Evolutionary conservation across 768 basidiomycete genomes (phyloP).

Genomic region (Tremella yokohamensis): DNA sequence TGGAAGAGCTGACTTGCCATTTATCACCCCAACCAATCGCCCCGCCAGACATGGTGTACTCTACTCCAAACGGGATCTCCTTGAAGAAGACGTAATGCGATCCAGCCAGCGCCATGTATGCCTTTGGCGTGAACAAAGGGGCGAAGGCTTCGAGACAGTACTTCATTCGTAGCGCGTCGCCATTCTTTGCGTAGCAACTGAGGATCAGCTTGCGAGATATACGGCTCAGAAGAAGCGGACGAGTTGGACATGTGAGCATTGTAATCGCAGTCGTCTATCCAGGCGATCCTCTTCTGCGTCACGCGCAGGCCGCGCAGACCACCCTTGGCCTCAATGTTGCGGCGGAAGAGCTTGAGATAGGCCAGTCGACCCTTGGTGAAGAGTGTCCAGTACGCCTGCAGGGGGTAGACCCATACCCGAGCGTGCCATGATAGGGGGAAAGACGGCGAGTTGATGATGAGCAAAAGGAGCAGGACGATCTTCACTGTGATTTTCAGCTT

Average conservation of each 20-base stretch:
- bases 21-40: constrained; percentile 51
- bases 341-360: constrained; percentile 35
- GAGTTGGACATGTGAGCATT: constrained; percentile 45
- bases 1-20: constrained; percentile 40
- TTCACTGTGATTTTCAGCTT: constrained; percentile 27
- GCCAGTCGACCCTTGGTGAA: constrained; percentile 30
- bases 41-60: constrained; percentile 47
- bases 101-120: constrained; percentile 39
- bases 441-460: constrained; percentile 39
- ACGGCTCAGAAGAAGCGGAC: constrained; percentile 17
- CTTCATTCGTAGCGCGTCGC: constrained; percentile 35
- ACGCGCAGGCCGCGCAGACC: constrained; percentile 25
- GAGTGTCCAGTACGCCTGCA: constrained; percentile 30
- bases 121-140: constrained; percentile 33
- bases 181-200: constrained; percentile 39
- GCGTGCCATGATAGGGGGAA: constrained; percentile 45
- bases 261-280: constrained; percentile 45
- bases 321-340: constrained; percentile 12
- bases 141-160: constrained; percentile 33
- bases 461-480: constrained; percentile 31
- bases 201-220: neutral
- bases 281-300: constrained; percentile 26
- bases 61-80: constrained; percentile 47
- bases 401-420: constrained; percentile 32
- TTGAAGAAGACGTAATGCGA: constrained; percentile 48